Base-by-base conservation (phyloP, 108 stramenopile genomes). In the Skeletonema marinoi region DNA sequence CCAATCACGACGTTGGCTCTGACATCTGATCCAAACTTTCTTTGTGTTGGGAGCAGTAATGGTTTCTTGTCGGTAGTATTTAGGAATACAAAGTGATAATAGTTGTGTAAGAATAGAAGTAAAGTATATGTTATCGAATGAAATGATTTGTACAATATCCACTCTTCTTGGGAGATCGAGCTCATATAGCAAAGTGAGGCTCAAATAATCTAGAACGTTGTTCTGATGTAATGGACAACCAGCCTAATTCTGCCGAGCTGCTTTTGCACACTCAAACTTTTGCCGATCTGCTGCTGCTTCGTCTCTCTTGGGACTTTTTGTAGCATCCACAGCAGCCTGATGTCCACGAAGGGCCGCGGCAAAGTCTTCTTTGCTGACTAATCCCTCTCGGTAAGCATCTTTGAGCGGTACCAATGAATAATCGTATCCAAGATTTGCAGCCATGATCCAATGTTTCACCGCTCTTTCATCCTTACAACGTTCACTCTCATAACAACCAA, bases 31-130 rank as follows among this genome's bases (percentile, higher is more conserved):
- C 54, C 82, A 31, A 91, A 95, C 65, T 88, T 86, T 77, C 66
- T 95, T n/a, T 89, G 89, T 67, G 80, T 95, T 71, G 93, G 93
- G 14, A 92, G 89, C 59, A 81, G 84, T 36, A 90, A 95, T 77
- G 93, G 93, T 0, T 80, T 86, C 80, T 70, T 92, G 48, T 90
- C 90, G 0, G 78, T 95, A 65, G 88, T 92, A 35, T 83, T 50
- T 30, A 83, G 68, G 66, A 69, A 35, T 25, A 8, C n/a, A 21
- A 56, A 56, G 54, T 50, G 54, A 56, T n/a, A 6, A 21, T 56
- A 25, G 6, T 56, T 9, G 54, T 9, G 44, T 46, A 39, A 10
- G 2, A 39, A 11, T 39, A 39, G 39, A 39, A 39, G 39, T 39
- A 39, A 11, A 11, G 0, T 39, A 6, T 14, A 46, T 46, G 44